Percentiles rank a stretch among this genome's conserved stretches.
Evolutionary conservation across 2,329 filamentous ascomycete genomes (phyloP).

Genomic region (Colletotrichum sp.): DNA sequence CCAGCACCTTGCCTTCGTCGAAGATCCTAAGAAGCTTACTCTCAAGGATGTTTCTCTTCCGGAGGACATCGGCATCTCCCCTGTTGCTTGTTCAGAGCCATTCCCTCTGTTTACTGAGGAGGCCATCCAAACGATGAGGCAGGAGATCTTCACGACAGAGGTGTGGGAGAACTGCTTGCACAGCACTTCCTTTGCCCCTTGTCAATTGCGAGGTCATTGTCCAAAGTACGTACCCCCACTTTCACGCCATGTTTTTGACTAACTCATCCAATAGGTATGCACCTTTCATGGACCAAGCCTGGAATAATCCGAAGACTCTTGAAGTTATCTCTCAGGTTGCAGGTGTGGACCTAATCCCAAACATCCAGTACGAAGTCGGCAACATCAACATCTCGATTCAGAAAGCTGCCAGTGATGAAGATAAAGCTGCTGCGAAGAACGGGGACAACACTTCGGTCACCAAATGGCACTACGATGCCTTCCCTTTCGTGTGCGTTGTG

Average conservation of each 20-base stretch:
- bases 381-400: conserved; percentile 60
- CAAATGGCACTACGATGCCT: conserved; percentile 69
- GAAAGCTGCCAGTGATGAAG: conserved; percentile 48
- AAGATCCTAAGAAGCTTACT: conserved; percentile 55
- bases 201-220: not conserved
- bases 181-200: conserved; percentile 35
- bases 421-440: conserved; percentile 43
- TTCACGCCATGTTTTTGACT: not conserved
- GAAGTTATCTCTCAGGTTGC: conserved; percentile 56
- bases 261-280: not conserved
- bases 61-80: conserved; percentile 62
- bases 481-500: conserved; percentile 72
- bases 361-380: conserved; percentile 61
- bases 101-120: conserved; percentile 68
- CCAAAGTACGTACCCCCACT: not conserved
- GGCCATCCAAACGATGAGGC: conserved; percentile 65
- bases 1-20: conserved; percentile 60
- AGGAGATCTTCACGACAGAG: conserved; percentile 63
- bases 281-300: conserved; percentile 47
- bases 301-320: conserved; percentile 48
- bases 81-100: conserved; percentile 67
- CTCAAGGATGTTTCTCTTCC: conserved; percentile 67
- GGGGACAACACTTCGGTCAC: conserved; percentile 49
- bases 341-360: conserved; percentile 58
- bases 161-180: conserved; percentile 63